Percentiles rank a stretch among this genome's conserved stretches.
Conservation (phyloP, 331 rosid genomes). For the Ulmus americana region DNA sequence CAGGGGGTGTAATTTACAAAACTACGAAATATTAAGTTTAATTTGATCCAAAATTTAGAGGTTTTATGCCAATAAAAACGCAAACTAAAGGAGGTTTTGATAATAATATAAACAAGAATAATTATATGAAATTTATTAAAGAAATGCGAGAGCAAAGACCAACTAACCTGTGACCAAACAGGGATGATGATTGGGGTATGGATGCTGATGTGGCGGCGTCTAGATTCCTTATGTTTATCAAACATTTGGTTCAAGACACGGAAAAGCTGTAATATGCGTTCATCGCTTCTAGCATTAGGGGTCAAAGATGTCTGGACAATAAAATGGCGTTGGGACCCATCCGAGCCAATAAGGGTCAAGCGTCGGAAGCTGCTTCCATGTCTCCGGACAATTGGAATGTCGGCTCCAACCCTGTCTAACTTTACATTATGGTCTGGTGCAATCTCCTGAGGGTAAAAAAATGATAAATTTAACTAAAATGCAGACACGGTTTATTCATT, state of each 20-base stretch:
- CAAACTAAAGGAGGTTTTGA: no score
- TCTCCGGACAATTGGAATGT: constrained; percentile 92
- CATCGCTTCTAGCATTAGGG: constrained; percentile 96
- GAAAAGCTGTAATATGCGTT: constrained; percentile 95
- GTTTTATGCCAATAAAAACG: no score
- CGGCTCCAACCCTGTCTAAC: constrained; percentile 94
- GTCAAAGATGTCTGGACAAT: constrained; percentile 97
- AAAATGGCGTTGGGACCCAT: constrained; percentile 97
- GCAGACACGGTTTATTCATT: no score
- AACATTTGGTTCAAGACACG: constrained; percentile 99
- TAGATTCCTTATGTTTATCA: constrained; percentile 98
- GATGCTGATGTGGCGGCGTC: constrained; percentile 91
- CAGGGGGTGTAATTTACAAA: no score
- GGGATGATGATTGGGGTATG: constrained; percentile 97
- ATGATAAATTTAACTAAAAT: neutral
- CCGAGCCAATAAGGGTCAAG: constrained; percentile 92
- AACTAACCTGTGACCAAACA: constrained; percentile 99
- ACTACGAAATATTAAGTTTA: no score
- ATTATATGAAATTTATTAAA: no score
- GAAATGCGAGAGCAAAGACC: constrained; percentile 1
- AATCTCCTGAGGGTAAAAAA: constrained; percentile 50
- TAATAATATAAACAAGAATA: no score
- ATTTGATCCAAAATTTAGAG: no score
- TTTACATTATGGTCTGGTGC: constrained; percentile 94
- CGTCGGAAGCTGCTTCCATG: constrained; percentile 99